Evolutionary conservation across 768 basidiomycete species (phyloP).

Genomic region (Leucosporidium yakuticum): DNA sequence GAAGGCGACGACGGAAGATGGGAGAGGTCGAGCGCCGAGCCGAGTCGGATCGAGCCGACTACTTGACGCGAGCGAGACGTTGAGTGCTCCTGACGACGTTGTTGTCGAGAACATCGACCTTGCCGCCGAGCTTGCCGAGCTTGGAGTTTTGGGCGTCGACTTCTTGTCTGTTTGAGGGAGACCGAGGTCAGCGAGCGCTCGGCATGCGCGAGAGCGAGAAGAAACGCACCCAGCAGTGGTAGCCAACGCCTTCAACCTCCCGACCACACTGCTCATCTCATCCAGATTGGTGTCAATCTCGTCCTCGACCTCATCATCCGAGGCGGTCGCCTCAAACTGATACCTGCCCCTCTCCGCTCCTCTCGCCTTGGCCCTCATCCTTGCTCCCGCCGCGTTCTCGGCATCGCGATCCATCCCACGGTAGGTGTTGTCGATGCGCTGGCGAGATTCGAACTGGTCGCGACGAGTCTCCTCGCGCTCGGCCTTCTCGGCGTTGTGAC

Average conservation of each 20-base stretch:
- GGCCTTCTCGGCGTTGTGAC: slow-evolving; percentile 77
- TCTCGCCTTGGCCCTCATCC: slow-evolving; percentile 45
- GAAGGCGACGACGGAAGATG: too few relatives aligned
- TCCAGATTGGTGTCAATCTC: slow-evolving; percentile 87
- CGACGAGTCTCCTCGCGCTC: slow-evolving; percentile 78
- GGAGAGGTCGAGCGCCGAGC: not conserved
- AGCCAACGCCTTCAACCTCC: slow-evolving; percentile 39
- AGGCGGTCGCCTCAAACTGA: slow-evolving; percentile 83
- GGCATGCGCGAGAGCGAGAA: not conserved
- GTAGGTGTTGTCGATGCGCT: slow-evolving; percentile 69
- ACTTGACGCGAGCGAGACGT: slow-evolving; percentile 53
- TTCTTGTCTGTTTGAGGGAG: slow-evolving; percentile 54
- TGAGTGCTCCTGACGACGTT: slow-evolving; percentile 76
- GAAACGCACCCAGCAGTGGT: slow-evolving; percentile 39
- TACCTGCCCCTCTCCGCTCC: slow-evolving; percentile 64
- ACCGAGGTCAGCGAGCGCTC: slow-evolving; percentile 54
- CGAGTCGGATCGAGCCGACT: too few relatives aligned
- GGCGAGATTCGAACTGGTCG: slow-evolving; percentile 80
- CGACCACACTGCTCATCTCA: slow-evolving; percentile 72
- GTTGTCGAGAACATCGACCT: slow-evolving; percentile 68
- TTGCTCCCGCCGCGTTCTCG: slow-evolving; percentile 36
- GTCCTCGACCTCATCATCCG: slow-evolving; percentile 90
- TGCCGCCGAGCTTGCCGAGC: slow-evolving; percentile 68
- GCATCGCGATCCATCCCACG: slow-evolving; percentile 51
- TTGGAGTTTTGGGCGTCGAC: slow-evolving; percentile 78